phyloP scores from a whole-genome alignment of 2,329 filamentous ascomycete genomes.

The Fusarium sp. region DNA sequence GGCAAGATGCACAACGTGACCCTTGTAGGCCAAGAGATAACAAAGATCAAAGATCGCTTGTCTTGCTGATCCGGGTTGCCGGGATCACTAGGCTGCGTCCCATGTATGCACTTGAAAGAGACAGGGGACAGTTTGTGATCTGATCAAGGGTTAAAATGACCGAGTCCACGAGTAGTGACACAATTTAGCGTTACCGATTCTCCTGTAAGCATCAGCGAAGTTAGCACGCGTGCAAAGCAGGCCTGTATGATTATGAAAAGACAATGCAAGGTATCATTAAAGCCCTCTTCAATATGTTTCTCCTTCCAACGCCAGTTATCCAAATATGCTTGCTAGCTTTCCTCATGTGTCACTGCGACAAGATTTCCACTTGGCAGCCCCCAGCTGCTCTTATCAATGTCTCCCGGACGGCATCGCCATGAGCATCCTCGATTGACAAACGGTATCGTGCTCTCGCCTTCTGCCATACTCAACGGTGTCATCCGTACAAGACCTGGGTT shows the following conservation, averaged over 20 bases:
- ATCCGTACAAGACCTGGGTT: constrained; percentile 16
- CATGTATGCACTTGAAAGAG: neutral
- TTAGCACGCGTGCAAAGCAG: neutral
- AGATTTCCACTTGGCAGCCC: constrained; percentile 27
- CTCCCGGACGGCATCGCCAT: constrained; percentile 55
- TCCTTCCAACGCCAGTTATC: constrained; percentile 13
- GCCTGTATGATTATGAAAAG: neutral
- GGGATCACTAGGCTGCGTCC: neutral
- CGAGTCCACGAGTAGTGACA: neutral
- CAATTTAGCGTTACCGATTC: neutral
- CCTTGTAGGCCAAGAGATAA: constrained; percentile 5
- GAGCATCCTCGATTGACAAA: constrained; percentile 60
- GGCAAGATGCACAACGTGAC: neutral
- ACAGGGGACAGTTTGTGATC: neutral
- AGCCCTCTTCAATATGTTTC: constrained; percentile 19
- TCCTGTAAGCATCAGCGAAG: neutral
- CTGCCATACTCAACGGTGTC: constrained; percentile 41
- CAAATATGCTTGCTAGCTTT: constrained; percentile 7
- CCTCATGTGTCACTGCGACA: constrained; percentile 13
- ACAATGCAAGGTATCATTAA: constrained; percentile 16
- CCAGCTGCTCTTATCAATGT: constrained; percentile 27
- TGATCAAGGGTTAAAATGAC: neutral
- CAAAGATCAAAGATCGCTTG: neutral
- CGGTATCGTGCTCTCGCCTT: constrained; percentile 52
- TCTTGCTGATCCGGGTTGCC: neutral